Evolutionary conservation across 306 rosid species (phyloP), one percentile per base, ranked within the genome.

Genomic region (Carpinus fangiana): DNA sequence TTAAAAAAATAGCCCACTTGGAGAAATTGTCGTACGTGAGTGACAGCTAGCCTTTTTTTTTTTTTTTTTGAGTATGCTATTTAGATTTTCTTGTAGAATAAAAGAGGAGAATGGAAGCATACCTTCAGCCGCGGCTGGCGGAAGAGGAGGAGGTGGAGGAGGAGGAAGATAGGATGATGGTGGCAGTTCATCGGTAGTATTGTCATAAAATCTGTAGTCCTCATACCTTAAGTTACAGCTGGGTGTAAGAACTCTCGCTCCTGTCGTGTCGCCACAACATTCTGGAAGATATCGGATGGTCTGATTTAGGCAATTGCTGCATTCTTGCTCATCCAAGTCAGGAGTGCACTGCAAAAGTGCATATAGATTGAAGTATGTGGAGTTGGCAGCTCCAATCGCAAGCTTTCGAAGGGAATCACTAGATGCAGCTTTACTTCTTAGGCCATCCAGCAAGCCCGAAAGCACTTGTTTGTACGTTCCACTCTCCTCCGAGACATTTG

Each of bases 191-290:
- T 65, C 53, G 12, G 48, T 34, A 0, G 60, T 2, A 52, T 66
- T 1, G 4, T 67, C 69, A 45, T 64, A 83, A 80, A 88, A 85
- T 5, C 21, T 68, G 2, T 12, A 1, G 14, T 2, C 8, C 54
- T 82, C 87, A 68, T 64, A 88, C 74, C 81, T 77, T 55, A 79
- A 57, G 28, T 72, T 86, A 34, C 88, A 88, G 79, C 89, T 84
- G 31, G 87, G 89, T 4, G n/a, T 50, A 13, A 76, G 73, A 47
- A 79, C 73, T 51, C 81, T 83, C 0, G 79, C 82, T 17, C 76
- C 71, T 6, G 10, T 3, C 54, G 7, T 72, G 43, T 82, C 79
- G 21, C 8, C 45, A 66, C 83, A 81, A 76, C 81, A 78, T 0
- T 0, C 0, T 8, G 38, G 59, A 13, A 81, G 12, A 5, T 45